Evolutionary conservation across 1,139 yeast species (phyloP).

Genomic region (Taphrina confusa): DNA sequence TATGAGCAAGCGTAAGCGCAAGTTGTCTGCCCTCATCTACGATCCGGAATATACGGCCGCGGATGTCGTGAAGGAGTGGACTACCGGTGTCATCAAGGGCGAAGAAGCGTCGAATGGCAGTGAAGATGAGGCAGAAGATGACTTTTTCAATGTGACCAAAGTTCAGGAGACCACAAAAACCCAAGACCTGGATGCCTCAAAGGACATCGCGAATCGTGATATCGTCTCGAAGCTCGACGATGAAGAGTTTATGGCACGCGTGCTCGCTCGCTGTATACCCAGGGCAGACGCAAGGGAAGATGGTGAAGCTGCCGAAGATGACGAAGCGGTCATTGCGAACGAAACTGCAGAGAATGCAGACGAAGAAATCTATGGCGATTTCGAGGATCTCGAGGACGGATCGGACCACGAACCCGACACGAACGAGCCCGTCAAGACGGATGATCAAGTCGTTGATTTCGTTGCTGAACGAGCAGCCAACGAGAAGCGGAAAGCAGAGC

Average conservation of each 20-base stretch:
- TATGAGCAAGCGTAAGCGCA: conserved; percentile 58
- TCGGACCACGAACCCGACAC: conserved; percentile 44
- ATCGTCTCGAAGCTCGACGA: conserved; percentile 33
- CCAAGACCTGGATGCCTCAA: conserved; percentile 44
- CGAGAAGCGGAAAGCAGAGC: conserved; percentile 85
- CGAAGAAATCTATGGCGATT: conserved; percentile 69
- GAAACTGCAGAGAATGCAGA: conserved; percentile 51
- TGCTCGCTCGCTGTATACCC: conserved; percentile 40
- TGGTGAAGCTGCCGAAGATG: conserved; percentile 44
- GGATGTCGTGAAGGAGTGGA: conserved; percentile 49
- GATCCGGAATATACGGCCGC: conserved; percentile 51
- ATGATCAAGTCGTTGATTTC: conserved; percentile 48
- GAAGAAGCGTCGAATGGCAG: conserved; percentile 54
- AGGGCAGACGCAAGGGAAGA: conserved; percentile 42
- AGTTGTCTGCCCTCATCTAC: conserved; percentile 77
- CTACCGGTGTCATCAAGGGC: conserved; percentile 42
- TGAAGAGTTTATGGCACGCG: conserved; percentile 24
- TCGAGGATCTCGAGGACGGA: conserved; percentile 71
- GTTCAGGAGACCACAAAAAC: conserved; percentile 43
- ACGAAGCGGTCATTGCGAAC: conserved; percentile 48
- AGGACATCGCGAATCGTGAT: conserved; percentile 33
- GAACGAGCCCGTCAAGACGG: conserved; percentile 48
- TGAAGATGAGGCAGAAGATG: conserved; percentile 64
- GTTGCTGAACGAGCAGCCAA: conserved; percentile 75
- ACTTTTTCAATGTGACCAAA: conserved; percentile 63